Base-by-base conservation (phyloP, 129 eudicot species). In the Scalesia atractyloides region DNA sequence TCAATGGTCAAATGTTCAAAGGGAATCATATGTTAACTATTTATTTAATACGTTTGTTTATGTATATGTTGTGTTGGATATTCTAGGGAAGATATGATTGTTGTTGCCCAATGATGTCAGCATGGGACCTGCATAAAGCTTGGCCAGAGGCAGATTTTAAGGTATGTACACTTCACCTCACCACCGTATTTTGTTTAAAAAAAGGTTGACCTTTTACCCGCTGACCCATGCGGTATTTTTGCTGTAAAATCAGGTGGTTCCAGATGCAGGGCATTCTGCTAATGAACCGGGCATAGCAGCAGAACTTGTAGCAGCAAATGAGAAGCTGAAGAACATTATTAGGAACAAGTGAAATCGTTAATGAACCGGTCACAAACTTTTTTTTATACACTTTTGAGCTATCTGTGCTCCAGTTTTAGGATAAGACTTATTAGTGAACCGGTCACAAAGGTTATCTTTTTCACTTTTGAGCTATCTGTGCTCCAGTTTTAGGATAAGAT, bases 111-210 rank as follows among this genome's bases (percentile, higher is more conserved):
- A 88, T 95, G 91, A 91, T 91, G 97, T 90, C 99, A 11, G 99
- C 99, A 59, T 95, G 97, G 99, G 99, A 95, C 83, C 95, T 95
- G 66, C 99, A 95, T 81, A 95, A 90, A 89, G 95, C 92, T 69
- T 95, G 97, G 99, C 99, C 97, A 13, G 99, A 95, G 82, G 99
- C 97, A 46, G 99, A 95, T 19, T 86, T 95, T 26, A 84, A 80
- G 79, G 99, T 88, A 84, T 72, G 82, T 16, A 37, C 20, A 36
- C 44, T 6, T 56, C 33, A 56, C 9, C 7, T 20, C 34, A 56
- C n/a, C 61, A 54, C 61, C 6, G 12, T 20, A 24, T 22, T 15
- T 24, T 12, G 41, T 59, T 24, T 59, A 19, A 56, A 67, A 19
- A 57, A 68, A 47, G 3, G 7, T 24, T 9, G n/a, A 43, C 24